phyloP scores from a whole-genome alignment of 169 alveolate species.

The Plasmodium inui region DNA sequence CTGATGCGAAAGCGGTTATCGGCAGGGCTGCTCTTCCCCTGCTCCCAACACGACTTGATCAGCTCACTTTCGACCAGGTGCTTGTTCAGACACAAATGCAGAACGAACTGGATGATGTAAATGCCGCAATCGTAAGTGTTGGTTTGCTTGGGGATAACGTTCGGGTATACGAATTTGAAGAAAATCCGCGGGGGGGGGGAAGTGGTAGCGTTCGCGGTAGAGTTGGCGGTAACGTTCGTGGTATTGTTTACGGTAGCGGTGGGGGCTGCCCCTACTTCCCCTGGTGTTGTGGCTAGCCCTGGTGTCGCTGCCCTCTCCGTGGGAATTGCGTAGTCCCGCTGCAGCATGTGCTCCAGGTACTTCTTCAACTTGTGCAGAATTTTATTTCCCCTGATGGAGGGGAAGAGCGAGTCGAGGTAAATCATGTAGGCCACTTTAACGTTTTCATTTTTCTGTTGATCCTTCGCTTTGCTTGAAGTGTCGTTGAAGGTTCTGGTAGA shows the following conservation, averaged over 20 bases:
- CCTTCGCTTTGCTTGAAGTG: neutral
- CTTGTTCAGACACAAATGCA: constrained; percentile 66
- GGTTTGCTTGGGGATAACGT: constrained; percentile 75
- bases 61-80: constrained; percentile 53
- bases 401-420: constrained; percentile 78
- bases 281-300: neutral
- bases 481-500: neutral
- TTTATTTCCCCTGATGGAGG: constrained; percentile 53
- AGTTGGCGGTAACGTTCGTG: neutral
- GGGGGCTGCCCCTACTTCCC: neutral
- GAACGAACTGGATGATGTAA: constrained; percentile 76
- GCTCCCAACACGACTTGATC: constrained; percentile 29
- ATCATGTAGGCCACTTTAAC: constrained; percentile 74
- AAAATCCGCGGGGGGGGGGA: constrained; percentile 16
- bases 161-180: constrained; percentile 71
- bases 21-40: neutral
- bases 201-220: too few species aligned
- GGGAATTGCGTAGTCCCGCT: neutral
- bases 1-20: neutral
- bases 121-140: constrained; percentile 82
- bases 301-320: neutral
- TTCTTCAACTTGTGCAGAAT: constrained; percentile 45
- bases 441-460: neutral
- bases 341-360: constrained; percentile 41
- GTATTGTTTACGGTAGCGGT: neutral